Base-by-base conservation (phyloP, 2,329 filamentous ascomycete genomes). In the Metarhizium brunneum region DNA sequence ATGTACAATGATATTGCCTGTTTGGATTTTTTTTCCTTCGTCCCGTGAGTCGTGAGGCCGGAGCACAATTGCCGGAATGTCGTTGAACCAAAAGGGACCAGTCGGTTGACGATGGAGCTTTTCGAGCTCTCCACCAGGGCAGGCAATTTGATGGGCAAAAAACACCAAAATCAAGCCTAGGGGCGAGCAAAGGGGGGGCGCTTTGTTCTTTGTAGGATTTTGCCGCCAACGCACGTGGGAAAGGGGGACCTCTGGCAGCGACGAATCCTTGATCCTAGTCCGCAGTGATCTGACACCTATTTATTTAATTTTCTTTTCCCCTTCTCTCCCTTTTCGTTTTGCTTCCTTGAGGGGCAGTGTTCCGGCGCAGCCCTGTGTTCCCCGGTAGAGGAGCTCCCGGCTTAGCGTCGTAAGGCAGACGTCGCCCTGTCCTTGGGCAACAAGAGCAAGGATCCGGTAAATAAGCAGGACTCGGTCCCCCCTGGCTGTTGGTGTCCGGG, bases 401-500 rank as follows among this genome's bases (percentile, higher is more conserved):
- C 30, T 20, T 20, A 48, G 45, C 25, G 54, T 32, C 30, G 40
- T 45, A 25, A 52, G 29, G 42, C 49, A 36, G 49, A 43, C 50
- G 45, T 49, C 50, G 20, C 35, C 43, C 43, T 45, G 50, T 38
- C 7, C 11, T 56, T 53, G 54, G 43, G 54, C 54, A 36, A 53
- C 43, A 4, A 30, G 25, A 43, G 25, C 54, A 43, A 43, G 54
- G 54, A 45, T 53, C 20, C 25, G 30, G 47, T 6, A 50, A 56
- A 56, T 53, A 52, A 52, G 50, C 45, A 55, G 40, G 53, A 40
- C 14, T 35, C n/a, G 29, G 35, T 18, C 51, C 48, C 48, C 36
- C 40, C 42, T 20, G 16, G 38, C 38, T 52, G 10, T 14, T 54
- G 16, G 20, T 18, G 47, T 48, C 32, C 8, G 29, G 30, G 18